Conservation (phyloP, 2,329 filamentous ascomycete genomes). For the Colletotrichum kahawae region DNA sequence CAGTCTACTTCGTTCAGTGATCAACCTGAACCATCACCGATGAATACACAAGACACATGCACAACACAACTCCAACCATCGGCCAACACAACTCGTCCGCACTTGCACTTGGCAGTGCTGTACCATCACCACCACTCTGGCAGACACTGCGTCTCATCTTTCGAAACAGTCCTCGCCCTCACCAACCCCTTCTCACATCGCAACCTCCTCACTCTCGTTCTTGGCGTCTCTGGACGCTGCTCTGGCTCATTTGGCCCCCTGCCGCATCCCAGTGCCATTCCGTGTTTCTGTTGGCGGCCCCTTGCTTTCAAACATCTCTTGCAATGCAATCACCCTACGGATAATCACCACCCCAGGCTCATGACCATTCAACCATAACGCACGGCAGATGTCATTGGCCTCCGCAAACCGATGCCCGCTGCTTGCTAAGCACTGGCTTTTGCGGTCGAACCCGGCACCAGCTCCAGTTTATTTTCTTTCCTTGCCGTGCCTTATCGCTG, state of each 20-base stretch:
- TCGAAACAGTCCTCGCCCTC: conserved; percentile 2
- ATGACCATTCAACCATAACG: not conserved
- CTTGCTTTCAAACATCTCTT: not conserved
- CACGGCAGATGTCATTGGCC: not conserved
- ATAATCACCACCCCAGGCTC: not conserved
- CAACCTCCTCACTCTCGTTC: not conserved
- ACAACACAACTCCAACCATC: not conserved
- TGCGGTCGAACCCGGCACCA: conserved; percentile 1
- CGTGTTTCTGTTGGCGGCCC: conserved; percentile 8
- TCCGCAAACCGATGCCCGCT: not conserved
- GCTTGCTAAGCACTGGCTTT: not conserved
- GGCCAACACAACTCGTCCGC: not conserved
- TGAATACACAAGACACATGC: not conserved
- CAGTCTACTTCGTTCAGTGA: not conserved
- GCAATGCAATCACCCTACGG: not conserved
- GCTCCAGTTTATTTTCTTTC: not conserved
- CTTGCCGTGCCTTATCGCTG: not conserved
- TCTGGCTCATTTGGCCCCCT: not conserved
- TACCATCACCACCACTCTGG: not conserved
- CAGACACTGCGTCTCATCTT: conserved; percentile 9
- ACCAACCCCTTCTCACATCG: not conserved
- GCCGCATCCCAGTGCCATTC: not conserved
- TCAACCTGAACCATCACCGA: not conserved
- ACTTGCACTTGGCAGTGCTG: not conserved
- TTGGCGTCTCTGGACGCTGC: not conserved